Evolutionary conservation across 768 basidiomycete species (phyloP), one percentile per base, ranked within the genome.

Genomic region (Pulveroboletus frians): DNA sequence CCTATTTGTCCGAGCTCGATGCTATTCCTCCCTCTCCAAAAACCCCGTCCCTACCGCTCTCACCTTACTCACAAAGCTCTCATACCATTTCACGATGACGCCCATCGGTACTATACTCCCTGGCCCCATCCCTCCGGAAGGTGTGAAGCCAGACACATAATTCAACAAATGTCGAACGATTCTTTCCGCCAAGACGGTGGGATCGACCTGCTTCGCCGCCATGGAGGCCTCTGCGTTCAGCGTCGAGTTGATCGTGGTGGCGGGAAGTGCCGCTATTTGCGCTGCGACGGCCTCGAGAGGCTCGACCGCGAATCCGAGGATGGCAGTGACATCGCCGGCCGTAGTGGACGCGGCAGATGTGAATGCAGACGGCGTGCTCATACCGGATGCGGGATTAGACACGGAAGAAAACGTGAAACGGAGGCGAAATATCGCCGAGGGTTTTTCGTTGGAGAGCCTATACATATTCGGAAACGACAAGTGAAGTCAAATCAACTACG

Each of bases 391-490:
- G 5, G 71, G 62, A 35, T 59, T 52, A 7, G 68, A 52, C 10
- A 60, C 46, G 0, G 72, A 55, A n/a, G 71, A 72, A 60, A 81
- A 85, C 10, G 78, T 78, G 8, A 85, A 83, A 4, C 83, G 79
- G 20, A 92, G 73, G 20, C 90, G 88, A 70, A 92, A 92, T 60
- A 92, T 89, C 1, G 89, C 88, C 10, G 88, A 90, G 0, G 90
- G 90, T 62, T 92, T 92, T 29, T 91, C 88, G 62, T 92, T 92
- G 13, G 89, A 89, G 21, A 94, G 75, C 83, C 90, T 92, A 54
- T 26, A 26, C 23, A 26, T 32, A 4, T 41, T 27, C 17, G 14
- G 42, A 51, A 14, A 23, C 14, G 32, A 18, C 18, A 42, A 14
- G 29, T 15, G 26, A 18, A 2, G 34, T 13, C 8, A 27, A 6